A percentile compares a stretch with the other conserved stretches of the same genome.
Evolutionary conservation across 805 yeast genomes (phyloP).

Genomic region (Wickerhamiella dianesei): DNA sequence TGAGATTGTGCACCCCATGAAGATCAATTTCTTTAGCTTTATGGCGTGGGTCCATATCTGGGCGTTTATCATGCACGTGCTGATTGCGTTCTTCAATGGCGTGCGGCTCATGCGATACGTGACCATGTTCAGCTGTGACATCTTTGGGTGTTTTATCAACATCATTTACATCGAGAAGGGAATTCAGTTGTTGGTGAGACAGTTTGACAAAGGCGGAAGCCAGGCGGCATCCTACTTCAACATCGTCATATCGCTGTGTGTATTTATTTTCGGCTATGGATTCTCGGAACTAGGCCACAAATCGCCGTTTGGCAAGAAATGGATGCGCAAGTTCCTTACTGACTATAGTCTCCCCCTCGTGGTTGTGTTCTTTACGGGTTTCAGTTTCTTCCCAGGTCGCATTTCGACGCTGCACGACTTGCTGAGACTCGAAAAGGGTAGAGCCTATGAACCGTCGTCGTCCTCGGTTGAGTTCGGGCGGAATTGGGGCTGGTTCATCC

Average conservation of each 20-base stretch:
- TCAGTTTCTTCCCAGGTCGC: slow-evolving; percentile 80
- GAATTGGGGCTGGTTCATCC: slow-evolving; percentile 58
- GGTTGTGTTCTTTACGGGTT: slow-evolving; percentile 84
- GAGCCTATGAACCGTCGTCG: slow-evolving; percentile 62
- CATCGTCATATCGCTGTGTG: slow-evolving; percentile 56
- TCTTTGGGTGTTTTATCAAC: slow-evolving; percentile 84
- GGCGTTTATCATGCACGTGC: slow-evolving; percentile 71
- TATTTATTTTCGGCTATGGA: slow-evolving; percentile 64
- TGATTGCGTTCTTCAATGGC: slow-evolving; percentile 55
- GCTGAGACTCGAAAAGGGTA: slow-evolving; percentile 52
- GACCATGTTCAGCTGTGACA: slow-evolving; percentile 76
- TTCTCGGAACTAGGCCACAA: slow-evolving; percentile 44
- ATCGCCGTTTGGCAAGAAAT: slow-evolving; percentile 47
- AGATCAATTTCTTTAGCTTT: slow-evolving; percentile 57
- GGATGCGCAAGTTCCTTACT: slow-evolving; percentile 52
- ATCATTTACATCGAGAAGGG: slow-evolving; percentile 84
- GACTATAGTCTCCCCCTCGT: slow-evolving; percentile 79
- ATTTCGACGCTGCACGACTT: slow-evolving; percentile 39
- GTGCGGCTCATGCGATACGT: slow-evolving; percentile 57
- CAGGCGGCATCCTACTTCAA: slow-evolving; percentile 52
- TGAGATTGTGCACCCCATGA: slow-evolving; percentile 45
- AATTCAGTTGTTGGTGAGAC: slow-evolving; percentile 61
- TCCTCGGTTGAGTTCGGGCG: slow-evolving; percentile 19
- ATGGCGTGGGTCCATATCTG: slow-evolving; percentile 94
- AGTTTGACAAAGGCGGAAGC: slow-evolving; percentile 35